Percentiles rank a stretch among this genome's conserved stretches.
Evolutionary conservation across 2,329 filamentous ascomycete genomes (phyloP).

Genomic region (Colletotrichum tropicale): DNA sequence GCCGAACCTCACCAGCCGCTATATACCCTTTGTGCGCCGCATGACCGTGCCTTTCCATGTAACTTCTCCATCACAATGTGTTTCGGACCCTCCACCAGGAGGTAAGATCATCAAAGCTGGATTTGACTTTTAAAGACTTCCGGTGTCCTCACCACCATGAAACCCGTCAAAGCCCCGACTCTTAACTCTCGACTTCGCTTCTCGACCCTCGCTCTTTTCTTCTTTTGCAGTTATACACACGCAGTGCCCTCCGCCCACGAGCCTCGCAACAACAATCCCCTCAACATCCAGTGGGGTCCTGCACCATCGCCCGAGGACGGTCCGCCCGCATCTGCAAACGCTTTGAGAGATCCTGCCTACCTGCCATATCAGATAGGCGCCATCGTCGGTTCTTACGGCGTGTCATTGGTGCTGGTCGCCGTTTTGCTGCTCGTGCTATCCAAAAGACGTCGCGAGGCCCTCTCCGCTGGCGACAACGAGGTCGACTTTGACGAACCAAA

Average conservation of each 20-base stretch:
- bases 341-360: slow-evolving; percentile 58
- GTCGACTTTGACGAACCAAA: slow-evolving; percentile 44
- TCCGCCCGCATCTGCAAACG: slow-evolving; percentile 61
- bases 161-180: slow-evolving; percentile 31
- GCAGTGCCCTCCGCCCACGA: slow-evolving; percentile 29
- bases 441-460: slow-evolving; percentile 57
- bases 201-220: slow-evolving; percentile 18
- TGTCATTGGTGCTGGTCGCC: slow-evolving; percentile 77
- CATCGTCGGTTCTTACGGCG: slow-evolving; percentile 82
- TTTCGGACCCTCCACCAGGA: slow-evolving; percentile 55
- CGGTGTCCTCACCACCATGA: slow-evolving; percentile 44
- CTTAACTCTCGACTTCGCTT: slow-evolving; percentile 28
- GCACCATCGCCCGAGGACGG: slow-evolving; percentile 66
- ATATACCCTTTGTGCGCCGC: slow-evolving; percentile 59
- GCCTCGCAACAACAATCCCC: slow-evolving; percentile 33
- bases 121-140: slow-evolving; percentile 29
- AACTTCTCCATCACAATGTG: slow-evolving; percentile 52
- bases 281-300: slow-evolving; percentile 58
- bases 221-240: slow-evolving; percentile 31
- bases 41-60: slow-evolving; percentile 45
- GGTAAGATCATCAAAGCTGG: slow-evolving; percentile 38
- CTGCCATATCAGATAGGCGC: slow-evolving; percentile 84
- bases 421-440: slow-evolving; percentile 66
- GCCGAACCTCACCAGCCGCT: slow-evolving; percentile 57
- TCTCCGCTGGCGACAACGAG: slow-evolving; percentile 57